Base-by-base conservation (phyloP, 495 filamentous ascomycete genomes). In the Lineolata rhizophorae region DNA sequence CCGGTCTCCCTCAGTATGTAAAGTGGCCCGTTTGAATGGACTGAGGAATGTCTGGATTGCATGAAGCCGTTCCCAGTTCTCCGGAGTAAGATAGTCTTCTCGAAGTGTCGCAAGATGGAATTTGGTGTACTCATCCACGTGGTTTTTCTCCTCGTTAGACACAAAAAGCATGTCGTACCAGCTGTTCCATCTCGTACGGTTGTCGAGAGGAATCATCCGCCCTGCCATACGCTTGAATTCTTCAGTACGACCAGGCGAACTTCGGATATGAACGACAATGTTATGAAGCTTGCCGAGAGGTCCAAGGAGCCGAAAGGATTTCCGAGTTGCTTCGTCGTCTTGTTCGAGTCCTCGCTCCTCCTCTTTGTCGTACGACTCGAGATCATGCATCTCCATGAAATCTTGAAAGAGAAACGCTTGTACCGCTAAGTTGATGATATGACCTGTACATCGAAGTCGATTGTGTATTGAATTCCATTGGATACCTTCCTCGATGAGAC, bases 361-460 rank as follows among this genome's bases (percentile, higher is more conserved):
- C 13, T 32, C 14, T 32, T 32, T 18, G 18, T 32, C 30, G 30
- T 32, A 32, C 17, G 30, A 32, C 21, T 32, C 30, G 12, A 32
- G 12, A n/a, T 19, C 18, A n/a, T n/a, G n/a, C 12, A n/a, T 18
- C 6, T 14, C 12, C 16, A 18, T 6, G 21, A 4, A 9, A 11
- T 21, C 21, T 14, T 18, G 12, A 20, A 32, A 32, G 17, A 32
- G 18, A 32, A 32, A 32, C 9, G 30, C 30, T 13, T 32, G 30
- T 9, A 32, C 30, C 17, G 18, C 30, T 9, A 20, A 21, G n/a
- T 20, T 18, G 6, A 14, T 18, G 30, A 32, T 32, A 20, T 32
- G 30, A 19, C 30, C 17, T 32, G 13, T 9, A 21, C 30, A 32
- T 13, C 30, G 17, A 20, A 32, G 17, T 20, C 30, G 4, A 18